phyloP scores from a whole-genome alignment of 169 alveolate species.

The Plasmodium billcollinsi region DNA sequence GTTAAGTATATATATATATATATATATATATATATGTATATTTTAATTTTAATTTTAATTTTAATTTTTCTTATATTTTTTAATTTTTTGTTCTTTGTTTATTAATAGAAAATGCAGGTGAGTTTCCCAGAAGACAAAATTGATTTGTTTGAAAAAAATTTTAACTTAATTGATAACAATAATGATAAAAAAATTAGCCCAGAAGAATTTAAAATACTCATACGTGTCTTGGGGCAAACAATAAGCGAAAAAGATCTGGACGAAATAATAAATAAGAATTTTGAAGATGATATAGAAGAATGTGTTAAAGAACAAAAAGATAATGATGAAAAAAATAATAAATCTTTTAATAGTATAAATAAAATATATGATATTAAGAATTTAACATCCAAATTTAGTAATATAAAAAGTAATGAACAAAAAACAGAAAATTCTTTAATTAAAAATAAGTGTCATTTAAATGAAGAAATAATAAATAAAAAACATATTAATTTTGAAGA shows the following conservation, averaged over 20 bases:
- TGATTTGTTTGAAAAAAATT: slow-evolving; percentile 56
- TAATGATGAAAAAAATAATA: slow-evolving; percentile 10
- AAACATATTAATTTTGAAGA: slow-evolving; percentile 66
- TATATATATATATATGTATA: no score
- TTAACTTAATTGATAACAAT: slow-evolving; percentile 46
- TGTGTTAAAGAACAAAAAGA: slow-evolving; percentile 5
- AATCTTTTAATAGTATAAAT: slow-evolving; percentile 1
- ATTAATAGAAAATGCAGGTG: slow-evolving; percentile 4
- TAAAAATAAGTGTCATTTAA: neutral
- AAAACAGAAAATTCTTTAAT: neutral
- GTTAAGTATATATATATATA: no score
- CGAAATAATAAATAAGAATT: slow-evolving; percentile 29
- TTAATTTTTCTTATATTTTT: no score
- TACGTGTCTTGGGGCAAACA: slow-evolving; percentile 72
- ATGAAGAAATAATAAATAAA: slow-evolving; percentile 14
- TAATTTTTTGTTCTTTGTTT: neutral
- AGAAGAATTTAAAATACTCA: slow-evolving; percentile 51
- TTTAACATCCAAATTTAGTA: slow-evolving; percentile 24
- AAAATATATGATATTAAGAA: slow-evolving; percentile 42
- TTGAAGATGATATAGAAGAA: slow-evolving; percentile 35
- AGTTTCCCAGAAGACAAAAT: slow-evolving; percentile 48
- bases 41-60: no score
- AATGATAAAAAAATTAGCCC: slow-evolving; percentile 41
- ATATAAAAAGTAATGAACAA: slow-evolving; percentile 12
- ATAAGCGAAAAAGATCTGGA: slow-evolving; percentile 60